Evolutionary conservation across 768 basidiomycete species (phyloP), one percentile per base, ranked within the genome.

Genomic region (Macrolepiota albuminosa): DNA sequence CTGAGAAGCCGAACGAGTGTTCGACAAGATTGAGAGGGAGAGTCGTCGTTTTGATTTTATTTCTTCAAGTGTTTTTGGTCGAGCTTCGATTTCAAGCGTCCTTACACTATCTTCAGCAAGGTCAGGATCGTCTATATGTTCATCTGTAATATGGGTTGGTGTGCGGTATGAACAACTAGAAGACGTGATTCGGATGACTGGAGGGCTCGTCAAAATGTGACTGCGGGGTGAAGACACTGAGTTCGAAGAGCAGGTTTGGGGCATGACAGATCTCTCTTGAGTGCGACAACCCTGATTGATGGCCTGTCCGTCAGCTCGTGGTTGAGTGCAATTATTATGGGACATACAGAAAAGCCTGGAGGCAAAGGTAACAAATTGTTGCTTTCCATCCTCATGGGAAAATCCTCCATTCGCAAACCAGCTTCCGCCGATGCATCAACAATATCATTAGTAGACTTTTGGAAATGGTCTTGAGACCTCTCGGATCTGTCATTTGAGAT

Each of bases 21-120:
- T 62, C 55, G 69, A 61, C 45, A 70, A 53, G 42, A 66, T 61
- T 48, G 75, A 71, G 56, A 76, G 69, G 14, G 76, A 76, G 48
- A 76, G 68, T 37, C 72, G 72, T 43, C 74, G 71, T 59, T 68
- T 75, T 54, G 72, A 71, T 63, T 72, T 73, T 54, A 76, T 75
- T 66, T 76, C 73, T 56, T 70, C 64, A 4, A 74, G 64, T 34
- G 69, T 73, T 56, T 68, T 72, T 34, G 67, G 71, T 61, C 65
- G 71, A 51, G 70, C 59, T 56, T 61, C 59, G 3, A 58, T 59
- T 47, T 61, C 58, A 9, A 54, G 53, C 24, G 45, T 47, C 24
- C 39, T 55, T 24, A n/a, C 33, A n/a, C 45, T 31, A 10, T 54
- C 40, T 26, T 47, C 43, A n/a, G 16, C 26, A 39, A 40, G 13